Base-by-base conservation (phyloP, 768 basidiomycete species). In the Candolleomyces eurysporus region DNA sequence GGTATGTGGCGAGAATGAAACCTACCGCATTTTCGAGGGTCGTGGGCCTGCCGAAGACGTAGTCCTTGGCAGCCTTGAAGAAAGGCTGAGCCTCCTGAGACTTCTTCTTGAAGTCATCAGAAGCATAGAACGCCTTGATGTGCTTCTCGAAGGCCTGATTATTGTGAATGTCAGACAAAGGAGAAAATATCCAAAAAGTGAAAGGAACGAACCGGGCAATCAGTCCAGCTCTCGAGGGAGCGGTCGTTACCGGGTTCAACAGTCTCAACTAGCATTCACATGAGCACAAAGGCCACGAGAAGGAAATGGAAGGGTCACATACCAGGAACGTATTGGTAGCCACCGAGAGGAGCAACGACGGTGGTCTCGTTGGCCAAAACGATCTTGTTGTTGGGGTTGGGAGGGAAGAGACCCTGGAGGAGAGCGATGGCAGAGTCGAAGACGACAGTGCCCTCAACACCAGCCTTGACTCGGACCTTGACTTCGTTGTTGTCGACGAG, bases 281-380 rank as follows among this genome's bases (percentile, higher is more conserved):
- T 17, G 51, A n/a, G 48, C 50, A 54, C 57, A 67, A 30, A 61
- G 40, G 36, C 0, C 51, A 48, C 32, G n/a, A 56, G 10, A 58
- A 11, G 40, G 62, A 32, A 21, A 11, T 5, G 3, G 30, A 64
- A 16, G 22, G 13, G 17, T 2, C 21, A 73, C 76, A 53, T 62
- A 84, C 88, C 82, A n/a, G 92, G 90, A 52, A 95, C 83, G 65
- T 94, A 95, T 74, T 94, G 91, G 73, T 94, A 95, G 3, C 91
- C 91, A 16, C 84, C 84, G 9, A 94, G 82, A 26, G 94, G 92
- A 1, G 90, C 85, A 21, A 83, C 73, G 64, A 95, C 77, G 26
- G 79, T 83, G 14, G 86, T 85, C 59, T 86, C 90, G 64, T 96
- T 92, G 2, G 93, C 93, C 16, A 96, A 86, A 6, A 79, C 79